Base-by-base conservation (phyloP, 1,139 yeast genomes). In the Maudiozyma humilis region DNA sequence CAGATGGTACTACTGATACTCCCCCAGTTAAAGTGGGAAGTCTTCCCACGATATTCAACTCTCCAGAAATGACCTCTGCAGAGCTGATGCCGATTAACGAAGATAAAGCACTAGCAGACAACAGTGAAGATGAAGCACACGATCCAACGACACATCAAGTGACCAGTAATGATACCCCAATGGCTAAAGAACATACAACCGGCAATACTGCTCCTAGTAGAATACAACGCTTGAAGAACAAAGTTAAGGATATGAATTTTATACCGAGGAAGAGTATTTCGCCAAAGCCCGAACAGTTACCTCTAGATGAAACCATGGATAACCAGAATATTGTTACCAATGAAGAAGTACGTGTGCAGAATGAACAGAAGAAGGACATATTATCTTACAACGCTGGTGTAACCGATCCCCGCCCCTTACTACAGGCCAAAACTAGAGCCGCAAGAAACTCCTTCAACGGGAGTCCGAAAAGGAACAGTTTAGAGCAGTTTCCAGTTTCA, bases 191-290 rank as follows among this genome's bases (percentile, higher is more conserved):
- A n/a, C n/a, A n/a, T n/a, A n/a, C n/a, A n/a, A 10, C 10, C 6
- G 10, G 27, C 27, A 23, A 6, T 6, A 23, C 8, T 23, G 10
- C 27, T 6, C 27, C 27, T 6, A 36, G 44, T 32, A 43, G 41
- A 36, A 44, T 50, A 37, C 44, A 44, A 32, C 40, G 47, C 32
- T 19, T 48, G 20, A 44, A 39, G 33, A 43, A 44, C 30, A 48
- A 41, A 27, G 43, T 50, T 34, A 42, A 42, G 29, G 40, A 34
- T n/a, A 17, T 49, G 18, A 49, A 45, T 19, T 30, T 44, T 15
- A 44, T 44, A 32, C 40, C 45, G 6, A 6, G 8, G 10, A 23
- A 23, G 27, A 23, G 10, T 23, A 23, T 23, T 6, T 6, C 27
- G 10, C 10, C 27, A n/a, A n/a, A n/a, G n/a, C n/a, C n/a, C n/a